Evolutionary conservation across 176 grass and related monocot genomes (phyloP).

Genomic region (Phoenix roebelenii): DNA sequence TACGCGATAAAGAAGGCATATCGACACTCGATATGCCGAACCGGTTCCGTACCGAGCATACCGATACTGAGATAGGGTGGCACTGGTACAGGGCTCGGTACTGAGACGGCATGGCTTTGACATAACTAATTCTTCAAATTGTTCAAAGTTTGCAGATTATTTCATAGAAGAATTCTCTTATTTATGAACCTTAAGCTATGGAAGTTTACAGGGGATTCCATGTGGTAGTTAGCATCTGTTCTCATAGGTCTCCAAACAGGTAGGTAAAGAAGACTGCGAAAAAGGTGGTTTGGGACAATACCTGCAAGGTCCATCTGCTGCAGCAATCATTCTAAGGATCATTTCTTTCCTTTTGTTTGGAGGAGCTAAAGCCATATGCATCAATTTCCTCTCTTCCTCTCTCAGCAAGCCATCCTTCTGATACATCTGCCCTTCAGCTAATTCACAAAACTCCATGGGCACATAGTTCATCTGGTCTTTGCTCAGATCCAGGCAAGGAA

Average conservation of each 20-base stretch:
- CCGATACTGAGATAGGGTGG: too few relatives aligned
- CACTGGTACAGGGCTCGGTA: too few relatives aligned
- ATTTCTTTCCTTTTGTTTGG: conserved; percentile 13
- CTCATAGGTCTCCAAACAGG: not conserved
- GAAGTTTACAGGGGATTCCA: too few relatives aligned
- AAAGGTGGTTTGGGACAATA: not conserved
- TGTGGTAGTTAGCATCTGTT: too few relatives aligned
- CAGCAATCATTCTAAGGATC: conserved; percentile 28
- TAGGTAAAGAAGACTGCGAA: not conserved
- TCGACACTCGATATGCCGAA: too few relatives aligned
- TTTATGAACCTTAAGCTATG: conserved; percentile 1
- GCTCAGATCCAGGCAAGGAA: conserved; percentile 58
- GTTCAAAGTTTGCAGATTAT: too few relatives aligned
- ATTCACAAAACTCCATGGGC: conserved; percentile 42
- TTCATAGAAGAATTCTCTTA: not conserved
- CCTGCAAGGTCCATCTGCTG: conserved; percentile 55
- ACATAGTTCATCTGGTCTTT: conserved; percentile 40
- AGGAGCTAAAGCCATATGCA: conserved; percentile 10
- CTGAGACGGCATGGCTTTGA: too few relatives aligned
- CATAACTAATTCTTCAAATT: too few relatives aligned
- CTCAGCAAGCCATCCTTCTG: conserved; percentile 27
- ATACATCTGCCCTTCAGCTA: conserved; percentile 47
- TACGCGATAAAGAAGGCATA: too few relatives aligned
- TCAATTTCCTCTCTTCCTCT: conserved; percentile 13
- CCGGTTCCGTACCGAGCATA: too few relatives aligned